These are phyloP conservation scores for Elymus sibiricus DNA, from an alignment of 176 grass and related monocot species.

Conservation along the genomic window DNA sequence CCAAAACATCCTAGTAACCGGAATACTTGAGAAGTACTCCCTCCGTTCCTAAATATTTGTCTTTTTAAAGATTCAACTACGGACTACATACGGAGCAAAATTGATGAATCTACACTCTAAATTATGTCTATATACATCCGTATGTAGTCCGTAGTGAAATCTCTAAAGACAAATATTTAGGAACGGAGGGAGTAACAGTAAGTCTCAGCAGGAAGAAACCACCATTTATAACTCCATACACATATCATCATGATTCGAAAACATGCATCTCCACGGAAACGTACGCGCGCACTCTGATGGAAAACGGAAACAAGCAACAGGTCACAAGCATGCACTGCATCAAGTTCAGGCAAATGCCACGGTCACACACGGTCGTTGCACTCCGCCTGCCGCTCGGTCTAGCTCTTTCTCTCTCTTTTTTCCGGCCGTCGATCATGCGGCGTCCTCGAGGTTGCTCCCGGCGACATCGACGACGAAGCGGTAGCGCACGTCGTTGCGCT, in stretches of 20 bases:
- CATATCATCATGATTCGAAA: not conserved
- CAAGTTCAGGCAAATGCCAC: not conserved
- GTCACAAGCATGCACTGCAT: not conserved
- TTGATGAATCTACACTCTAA: no score
- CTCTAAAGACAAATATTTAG: no score
- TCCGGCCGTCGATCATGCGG: not conserved
- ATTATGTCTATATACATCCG: no score
- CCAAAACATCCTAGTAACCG: no score
- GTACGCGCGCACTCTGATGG: not conserved
- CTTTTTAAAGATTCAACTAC: no score
- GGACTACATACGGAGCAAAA: no score
- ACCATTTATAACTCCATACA: no score
- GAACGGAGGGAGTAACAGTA: no score
- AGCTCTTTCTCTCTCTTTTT: not conserved
- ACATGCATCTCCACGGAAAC: not conserved
- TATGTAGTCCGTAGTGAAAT: no score
- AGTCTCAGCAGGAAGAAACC: no score
- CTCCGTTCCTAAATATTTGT: no score
- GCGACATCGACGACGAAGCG: conserved; percentile 95
- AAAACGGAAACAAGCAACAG: not conserved
- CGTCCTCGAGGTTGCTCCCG: conserved; percentile 61
- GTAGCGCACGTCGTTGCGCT: conserved; percentile 93
- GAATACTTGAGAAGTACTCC: no score
- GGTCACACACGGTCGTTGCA: not conserved
- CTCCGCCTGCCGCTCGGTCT: not conserved